Base-by-base conservation (phyloP, 139 green algal species). In the Nannochloris sp. region DNA sequence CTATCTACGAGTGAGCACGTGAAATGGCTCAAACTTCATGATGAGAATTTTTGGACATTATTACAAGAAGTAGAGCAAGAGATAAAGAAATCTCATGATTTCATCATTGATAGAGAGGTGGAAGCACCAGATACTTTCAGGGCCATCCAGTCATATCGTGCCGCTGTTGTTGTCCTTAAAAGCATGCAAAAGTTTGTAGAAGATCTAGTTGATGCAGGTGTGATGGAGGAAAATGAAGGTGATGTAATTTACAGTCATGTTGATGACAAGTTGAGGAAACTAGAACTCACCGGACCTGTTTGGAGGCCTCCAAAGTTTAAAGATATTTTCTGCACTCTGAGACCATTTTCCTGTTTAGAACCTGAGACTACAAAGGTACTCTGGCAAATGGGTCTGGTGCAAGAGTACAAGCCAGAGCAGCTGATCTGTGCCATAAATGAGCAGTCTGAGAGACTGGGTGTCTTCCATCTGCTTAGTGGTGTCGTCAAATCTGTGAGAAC, bases 101-200 rank as follows among this genome's bases (percentile, higher is more conserved):
- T 88, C 68, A 88, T 94, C 25, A 71, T 92, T 20, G 80, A 92
- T 60, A 64, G 86, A 1, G 87, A 94, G 63, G 82, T 95, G 25
- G 88, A 95, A 73, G 74, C 85, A 1, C 87, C 88, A 16, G 85
- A 93, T 65, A 77, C 82, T 48, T 90, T 90, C 64, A 70, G 80
- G 45, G 85, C 85, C 46, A 89, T 95, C 46, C 88, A 94, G 72
- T 90, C 82, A 11, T 92, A 95, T 82, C 77, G 89, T 2, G 84
- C 84, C 4, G 77, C 82, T 43, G 85, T 91, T 67, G 84, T 83
- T 8, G 62, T 95, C 56, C 84, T 95, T 44, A 70, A 77, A 17
- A 79, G 89, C 67, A 87, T 93, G 74, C 48, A 74, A 26, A 57
- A 65, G 14, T 95, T 91, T 67, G 72, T 95, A 14, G 61, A 84